Conservation (phyloP, 768 basidiomycete genomes). For the Vararia minispora region DNA sequence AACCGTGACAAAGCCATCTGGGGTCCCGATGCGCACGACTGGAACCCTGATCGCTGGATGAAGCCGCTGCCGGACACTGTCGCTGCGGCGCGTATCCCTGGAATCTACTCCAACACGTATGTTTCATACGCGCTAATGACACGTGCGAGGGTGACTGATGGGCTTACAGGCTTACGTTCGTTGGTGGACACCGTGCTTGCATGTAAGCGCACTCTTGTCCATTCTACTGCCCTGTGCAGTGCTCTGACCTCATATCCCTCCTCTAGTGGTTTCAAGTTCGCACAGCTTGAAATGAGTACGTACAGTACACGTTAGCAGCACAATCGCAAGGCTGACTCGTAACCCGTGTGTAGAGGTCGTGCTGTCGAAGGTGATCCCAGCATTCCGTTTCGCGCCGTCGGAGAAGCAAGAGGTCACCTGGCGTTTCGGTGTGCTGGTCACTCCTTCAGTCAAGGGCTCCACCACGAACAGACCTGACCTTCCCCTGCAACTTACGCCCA, state of each 20-base stretch:
- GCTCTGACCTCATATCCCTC: too few relatives aligned
- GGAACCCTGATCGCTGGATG: slow-evolving; percentile 11
- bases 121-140: neutral
- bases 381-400: slow-evolving; percentile 1
- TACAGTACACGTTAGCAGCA: too few relatives aligned
- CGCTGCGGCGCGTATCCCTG: slow-evolving; percentile 1
- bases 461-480: too few relatives aligned
- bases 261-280: slow-evolving; percentile 6
- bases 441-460: slow-evolving; percentile 4
- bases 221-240: too few relatives aligned
- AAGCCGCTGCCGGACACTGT: slow-evolving; percentile 3
- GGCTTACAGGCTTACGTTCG: slow-evolving; percentile 10
- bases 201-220: too few relatives aligned
- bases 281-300: slow-evolving; percentile 8
- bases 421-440: neutral
- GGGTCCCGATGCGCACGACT: slow-evolving; percentile 10
- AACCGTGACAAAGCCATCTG: slow-evolving; percentile 6
- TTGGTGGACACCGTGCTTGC: slow-evolving; percentile 11
- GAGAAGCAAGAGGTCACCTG: neutral
- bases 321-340: neutral
- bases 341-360: neutral
- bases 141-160: neutral
- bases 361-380: neutral
- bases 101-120: slow-evolving; percentile 7
- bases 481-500: too few relatives aligned